phyloP scores from a whole-genome alignment of 371 early-diverging fungal genomes.

The Zopfochytrium polystomum region DNA sequence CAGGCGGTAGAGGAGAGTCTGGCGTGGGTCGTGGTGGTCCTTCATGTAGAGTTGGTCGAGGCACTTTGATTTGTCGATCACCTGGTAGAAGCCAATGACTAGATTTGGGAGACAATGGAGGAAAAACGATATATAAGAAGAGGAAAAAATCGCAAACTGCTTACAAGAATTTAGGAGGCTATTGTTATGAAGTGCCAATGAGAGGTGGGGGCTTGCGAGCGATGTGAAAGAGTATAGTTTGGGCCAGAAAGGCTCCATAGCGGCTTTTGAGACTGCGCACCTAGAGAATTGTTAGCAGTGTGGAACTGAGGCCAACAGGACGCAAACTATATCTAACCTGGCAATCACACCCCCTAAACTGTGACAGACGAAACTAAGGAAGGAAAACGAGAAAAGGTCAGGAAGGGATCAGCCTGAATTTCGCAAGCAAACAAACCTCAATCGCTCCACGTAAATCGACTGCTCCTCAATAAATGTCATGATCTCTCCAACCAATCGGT shows the following conservation, averaged over 20 bases:
- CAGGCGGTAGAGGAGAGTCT: conserved; percentile 28
- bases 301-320: no score
- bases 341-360: conserved; percentile 36
- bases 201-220: conserved; percentile 31
- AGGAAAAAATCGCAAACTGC: not conserved
- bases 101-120: conserved; percentile 1
- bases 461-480: conserved; percentile 13
- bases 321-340: no score
- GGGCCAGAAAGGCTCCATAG: conserved; percentile 17
- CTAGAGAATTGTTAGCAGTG: no score
- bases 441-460: conserved; percentile 11
- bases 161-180: conserved; percentile 23
- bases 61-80: conserved; percentile 21
- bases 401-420: not conserved
- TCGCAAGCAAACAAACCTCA: not conserved
- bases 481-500: conserved; percentile 26
- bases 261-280: conserved; percentile 27
- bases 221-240: conserved; percentile 28
- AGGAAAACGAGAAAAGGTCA: not conserved
- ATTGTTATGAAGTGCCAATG: conserved; percentile 18
- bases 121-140: not conserved
- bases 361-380: conserved; percentile 37
- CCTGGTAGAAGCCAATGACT: conserved; percentile 23
- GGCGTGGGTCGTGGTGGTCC: conserved; percentile 18
- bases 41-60: conserved; percentile 32